Conservation (phyloP, 352 stramenopile species). For the Saprolegnia parasitica region DNA sequence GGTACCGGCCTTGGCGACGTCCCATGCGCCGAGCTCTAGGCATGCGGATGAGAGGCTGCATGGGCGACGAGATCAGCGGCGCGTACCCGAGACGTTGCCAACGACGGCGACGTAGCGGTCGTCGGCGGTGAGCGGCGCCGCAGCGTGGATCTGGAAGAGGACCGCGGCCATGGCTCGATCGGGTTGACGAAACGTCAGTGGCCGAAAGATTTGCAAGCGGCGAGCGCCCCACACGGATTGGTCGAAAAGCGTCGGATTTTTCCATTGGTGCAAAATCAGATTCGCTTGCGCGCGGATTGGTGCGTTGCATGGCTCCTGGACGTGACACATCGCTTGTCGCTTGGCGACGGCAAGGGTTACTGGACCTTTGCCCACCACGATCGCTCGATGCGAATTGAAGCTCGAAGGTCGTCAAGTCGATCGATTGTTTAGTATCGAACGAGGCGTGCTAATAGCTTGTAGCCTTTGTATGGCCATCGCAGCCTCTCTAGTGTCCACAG, state of each 20-base stretch:
- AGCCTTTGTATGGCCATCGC: too few relatives aligned
- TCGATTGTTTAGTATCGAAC: too few relatives aligned
- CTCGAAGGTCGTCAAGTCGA: too few relatives aligned
- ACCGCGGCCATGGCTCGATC: neutral
- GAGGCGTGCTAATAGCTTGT: too few relatives aligned
- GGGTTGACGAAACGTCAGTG: neutral
- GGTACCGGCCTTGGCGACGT: conserved; percentile 46
- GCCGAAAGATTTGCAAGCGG: neutral
- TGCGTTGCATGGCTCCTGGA: neutral
- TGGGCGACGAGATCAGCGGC: neutral
- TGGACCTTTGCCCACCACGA: too few relatives aligned
- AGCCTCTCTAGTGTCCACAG: too few relatives aligned
- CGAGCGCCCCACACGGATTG: neutral
- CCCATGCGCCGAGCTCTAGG: conserved; percentile 58
- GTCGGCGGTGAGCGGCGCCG: neutral
- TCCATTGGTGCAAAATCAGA: neutral
- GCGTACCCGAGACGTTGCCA: conserved; percentile 3
- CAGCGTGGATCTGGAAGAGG: conserved; percentile 2
- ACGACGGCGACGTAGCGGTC: conserved; percentile 3
- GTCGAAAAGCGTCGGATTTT: neutral
- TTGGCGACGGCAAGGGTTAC: too few relatives aligned
- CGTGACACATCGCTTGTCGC: neutral
- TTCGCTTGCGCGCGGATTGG: neutral
- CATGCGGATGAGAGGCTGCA: too few relatives aligned
- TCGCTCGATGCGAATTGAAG: too few relatives aligned